Conservation (phyloP, 148 eudicot species). For the Heliosperma pusillum region DNA sequence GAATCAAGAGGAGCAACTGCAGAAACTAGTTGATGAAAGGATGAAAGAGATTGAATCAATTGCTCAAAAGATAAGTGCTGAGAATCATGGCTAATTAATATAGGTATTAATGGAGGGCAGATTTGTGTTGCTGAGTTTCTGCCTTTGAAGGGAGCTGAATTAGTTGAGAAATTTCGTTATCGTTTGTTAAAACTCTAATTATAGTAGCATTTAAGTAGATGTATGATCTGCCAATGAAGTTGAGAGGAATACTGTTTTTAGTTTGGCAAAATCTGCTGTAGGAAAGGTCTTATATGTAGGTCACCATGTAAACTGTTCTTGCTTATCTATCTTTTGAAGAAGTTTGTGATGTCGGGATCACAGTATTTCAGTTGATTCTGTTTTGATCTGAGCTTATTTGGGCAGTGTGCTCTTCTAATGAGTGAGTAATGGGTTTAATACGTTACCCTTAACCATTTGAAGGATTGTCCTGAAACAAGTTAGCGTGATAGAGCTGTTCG, state of each 20-base stretch:
- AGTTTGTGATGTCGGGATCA: no score
- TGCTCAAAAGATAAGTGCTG: conserved; percentile 54
- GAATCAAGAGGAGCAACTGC: conserved; percentile 60
- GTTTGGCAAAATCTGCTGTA: not conserved
- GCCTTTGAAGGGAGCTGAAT: not conserved
- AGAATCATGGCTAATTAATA: not conserved
- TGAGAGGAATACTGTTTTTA: not conserved
- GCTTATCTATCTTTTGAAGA: not conserved
- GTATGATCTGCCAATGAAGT: not conserved
- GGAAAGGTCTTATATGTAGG: not conserved
- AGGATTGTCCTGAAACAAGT: no score
- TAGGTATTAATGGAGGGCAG: not conserved
- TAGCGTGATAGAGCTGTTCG: no score
- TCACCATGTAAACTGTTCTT: not conserved
- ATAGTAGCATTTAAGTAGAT: not conserved
- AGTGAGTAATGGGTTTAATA: not conserved
- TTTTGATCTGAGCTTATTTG: not conserved
- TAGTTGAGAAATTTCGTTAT: not conserved
- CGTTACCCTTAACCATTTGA: not conserved
- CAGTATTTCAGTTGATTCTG: not conserved
- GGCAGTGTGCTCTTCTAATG: not conserved
- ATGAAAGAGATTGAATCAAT: conserved; percentile 45
- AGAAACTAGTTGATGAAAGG: conserved; percentile 66
- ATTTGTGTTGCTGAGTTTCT: not conserved
- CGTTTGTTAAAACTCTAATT: not conserved